Evolutionary conservation across 1,139 yeast species (phyloP), one percentile per base, ranked within the genome.

Genomic region (Trichomonascaceae sp.): DNA sequence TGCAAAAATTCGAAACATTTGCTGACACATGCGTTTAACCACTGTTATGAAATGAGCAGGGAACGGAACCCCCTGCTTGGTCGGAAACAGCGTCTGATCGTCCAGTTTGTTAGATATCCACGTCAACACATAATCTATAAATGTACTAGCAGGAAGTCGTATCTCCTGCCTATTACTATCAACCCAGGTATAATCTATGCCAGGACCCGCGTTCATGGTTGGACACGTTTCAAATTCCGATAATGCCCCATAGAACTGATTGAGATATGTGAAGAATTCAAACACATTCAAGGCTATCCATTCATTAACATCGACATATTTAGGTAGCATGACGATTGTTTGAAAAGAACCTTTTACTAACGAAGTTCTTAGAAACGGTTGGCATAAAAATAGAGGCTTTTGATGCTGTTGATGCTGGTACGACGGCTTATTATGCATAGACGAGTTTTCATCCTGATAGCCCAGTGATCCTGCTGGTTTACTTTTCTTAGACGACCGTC

Each of bases 281-380:
- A 91, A 91, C 10, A 89, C 83, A 67, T 91, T 93, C 53, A 95
- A 78, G 1, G 98, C 97, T 20, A 93, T 77, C 99, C 99, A 93
- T 69, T 93, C 99, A 52, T 91, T 87, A 58, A 82, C 78, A 66
- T 95, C 98, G 22, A 95, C 98, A 66, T 91, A 93, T 67, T 88
- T 89, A 22, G 99, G 99, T 32, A 89, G 77, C 68, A 88, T 96
- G 1, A 93, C 98, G 60, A 93, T 93, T 1, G 99, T 91, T 65
- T 87, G 90, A 74, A 90, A 95, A 0, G 96, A 87, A n/a, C 99
- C 99, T 66, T 93, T 93, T 38, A 95, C 99, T 48, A 93, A 75
- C 0, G 98, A 96, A 0, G 97, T 88, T 58, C 91, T 85, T 5
- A 91, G 95, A 70, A 87, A 95, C 13, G 98, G 98, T 62, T 91